Evolutionary conservation across 306 rosid species (phyloP).

Genomic region (peach (Prunus persica)): Prunus_persica_NCBIv2 NC_034014.1:5908501-5909000

Average conservation of each 20-base stretch:
- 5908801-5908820: conserved; percentile 16
- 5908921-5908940: background rate
- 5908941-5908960: background rate
- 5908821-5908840: background rate
- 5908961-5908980: background rate
- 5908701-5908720: conserved; percentile 28
- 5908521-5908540: background rate
- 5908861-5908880: background rate
- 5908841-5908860: background rate
- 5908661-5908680: conserved; percentile 54
- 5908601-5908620: background rate
- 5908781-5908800: conserved; percentile 28
- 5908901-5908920: background rate
- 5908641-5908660: conserved; percentile 38
- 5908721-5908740: conserved; percentile 29
- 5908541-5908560: background rate
- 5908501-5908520: background rate
- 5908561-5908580: background rate
- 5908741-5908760: conserved; percentile 31
- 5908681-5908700: conserved; percentile 31
- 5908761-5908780: conserved; percentile 43
- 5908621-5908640: background rate
- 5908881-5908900: background rate
- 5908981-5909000: background rate
- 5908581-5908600: background rate